phyloP scores from a whole-genome alignment of 495 filamentous ascomycete genomes.

The Lophiotrema nucula region DNA sequence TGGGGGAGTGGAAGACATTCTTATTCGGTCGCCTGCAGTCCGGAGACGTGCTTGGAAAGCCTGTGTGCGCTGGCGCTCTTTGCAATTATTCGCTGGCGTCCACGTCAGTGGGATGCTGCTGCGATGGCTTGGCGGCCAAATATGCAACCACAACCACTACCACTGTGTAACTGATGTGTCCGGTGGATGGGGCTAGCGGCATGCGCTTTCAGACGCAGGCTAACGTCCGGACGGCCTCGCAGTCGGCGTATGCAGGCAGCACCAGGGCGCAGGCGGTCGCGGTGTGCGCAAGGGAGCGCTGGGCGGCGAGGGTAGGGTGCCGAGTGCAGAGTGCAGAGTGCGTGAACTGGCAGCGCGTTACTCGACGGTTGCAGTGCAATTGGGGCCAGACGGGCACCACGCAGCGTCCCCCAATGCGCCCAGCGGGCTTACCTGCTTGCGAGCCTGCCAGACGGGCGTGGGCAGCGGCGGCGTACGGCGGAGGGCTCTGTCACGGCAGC shows the following conservation, averaged over 20 bases:
- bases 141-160: too few relatives aligned
- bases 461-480: not conserved
- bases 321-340: slow-evolving; percentile 1
- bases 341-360: not conserved
- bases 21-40: slow-evolving; percentile 66
- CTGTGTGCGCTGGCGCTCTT: slow-evolving; percentile 39
- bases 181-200: slow-evolving; percentile 29
- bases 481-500: not conserved
- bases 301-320: not conserved
- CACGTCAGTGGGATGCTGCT: slow-evolving; percentile 33
- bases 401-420: too few relatives aligned
- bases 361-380: not conserved
- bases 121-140: slow-evolving; percentile 30
- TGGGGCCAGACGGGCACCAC: not conserved
- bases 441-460: not conserved
- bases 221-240: slow-evolving; percentile 4
- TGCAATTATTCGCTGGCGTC: slow-evolving; percentile 43
- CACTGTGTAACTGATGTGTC: slow-evolving; percentile 25
- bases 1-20: slow-evolving; percentile 89
- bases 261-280: not conserved
- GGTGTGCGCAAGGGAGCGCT: slow-evolving; percentile 5
- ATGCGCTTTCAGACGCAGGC: slow-evolving; percentile 10
- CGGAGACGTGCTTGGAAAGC: slow-evolving; percentile 34
- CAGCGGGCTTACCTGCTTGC: not conserved
- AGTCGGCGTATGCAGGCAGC: too few relatives aligned